Base-by-base conservation (phyloP, 148 eudicot genomes). In the Simmondsia chinensis region DNA sequence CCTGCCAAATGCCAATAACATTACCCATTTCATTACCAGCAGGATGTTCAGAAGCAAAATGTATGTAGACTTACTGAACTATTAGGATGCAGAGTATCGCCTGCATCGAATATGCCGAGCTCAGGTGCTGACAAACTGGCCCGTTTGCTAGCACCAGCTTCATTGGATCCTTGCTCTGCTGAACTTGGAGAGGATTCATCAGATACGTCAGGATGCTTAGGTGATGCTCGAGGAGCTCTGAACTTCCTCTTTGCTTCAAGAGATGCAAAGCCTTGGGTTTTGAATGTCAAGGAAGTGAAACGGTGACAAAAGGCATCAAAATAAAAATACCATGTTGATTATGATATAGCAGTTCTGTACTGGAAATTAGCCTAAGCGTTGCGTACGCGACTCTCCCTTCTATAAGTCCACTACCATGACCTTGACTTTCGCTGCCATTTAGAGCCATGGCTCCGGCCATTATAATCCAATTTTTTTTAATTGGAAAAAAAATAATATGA, bases 201-300 rank as follows among this genome's bases (percentile, higher is more conserved):
- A 7, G 29, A 36, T 43, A 40, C 52, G 55, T 43, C 59, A 27
- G 60, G 52, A 48, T 57, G 54, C 33, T 51, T 64, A 17, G 82
- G 75, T 37, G 68, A 56, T 33, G 17, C 54, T 47, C 99, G 74
- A 33, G 99, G 99, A 38, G 75, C 79, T 53, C 43, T 82, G 59
- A 79, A 86, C 28, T 69, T 75, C 65, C 82, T 63, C 71, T 91
- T 91, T 45, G 99, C 95, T 78, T 91, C 99, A 36, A 85, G 72
- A 48, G 99, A 79, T 39, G 99, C 88, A 77, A 68, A 74, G 66
- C 99, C 99, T 91, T n/a, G n/a, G n/a, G n/a, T n/a, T n/a, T 63
- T 58, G 11, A 9, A 33, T 32, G 71, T 63, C 54, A 53, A 82
- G 79, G 77, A 51, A 50, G 57, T 33, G 23, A 33, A 28, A 46